phyloP scores from a whole-genome alignment of 805 yeast genomes.

The Starmerella sirachaensis region DNA sequence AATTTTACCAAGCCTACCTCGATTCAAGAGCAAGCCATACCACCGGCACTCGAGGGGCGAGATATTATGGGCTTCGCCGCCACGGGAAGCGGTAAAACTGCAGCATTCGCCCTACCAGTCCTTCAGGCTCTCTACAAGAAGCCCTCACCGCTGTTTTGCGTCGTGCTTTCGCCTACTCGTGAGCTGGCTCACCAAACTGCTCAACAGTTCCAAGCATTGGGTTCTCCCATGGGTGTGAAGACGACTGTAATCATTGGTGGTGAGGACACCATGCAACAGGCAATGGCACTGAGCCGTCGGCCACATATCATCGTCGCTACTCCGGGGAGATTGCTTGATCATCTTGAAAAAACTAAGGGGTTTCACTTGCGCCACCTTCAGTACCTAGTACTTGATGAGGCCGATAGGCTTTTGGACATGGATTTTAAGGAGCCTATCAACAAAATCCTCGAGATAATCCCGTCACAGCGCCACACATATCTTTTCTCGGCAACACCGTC shows the following conservation, averaged over 20 bases:
- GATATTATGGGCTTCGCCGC: conserved; percentile 95
- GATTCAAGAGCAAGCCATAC: conserved; percentile 82
- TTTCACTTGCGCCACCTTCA: conserved; percentile 67
- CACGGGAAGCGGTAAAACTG: conserved; percentile 97
- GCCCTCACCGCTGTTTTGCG: conserved; percentile 77
- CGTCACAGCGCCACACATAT: conserved; percentile 65
- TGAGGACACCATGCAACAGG: conserved; percentile 97
- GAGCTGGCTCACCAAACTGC: conserved; percentile 53
- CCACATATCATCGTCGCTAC: conserved; percentile 95
- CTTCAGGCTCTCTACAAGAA: conserved; percentile 82
- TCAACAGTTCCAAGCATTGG: conserved; percentile 90
- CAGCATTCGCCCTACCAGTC: conserved; percentile 95
- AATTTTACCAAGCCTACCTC: conserved; percentile 81
- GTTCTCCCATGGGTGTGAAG: conserved; percentile 83
- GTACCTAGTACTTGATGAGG: conserved; percentile 90
- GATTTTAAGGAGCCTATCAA: conserved; percentile 94
- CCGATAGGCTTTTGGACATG: conserved; percentile 88
- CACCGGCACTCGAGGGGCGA: conserved; percentile 78
- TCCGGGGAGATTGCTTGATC: conserved; percentile 83
- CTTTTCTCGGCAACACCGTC: conserved; percentile 96
- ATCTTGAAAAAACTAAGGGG: conserved; percentile 83
- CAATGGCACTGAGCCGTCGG: conserved; percentile 80
- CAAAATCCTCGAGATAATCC: conserved; percentile 71
- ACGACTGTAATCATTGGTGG: conserved; percentile 90
- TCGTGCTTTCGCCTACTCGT: conserved; percentile 68